Evolutionary conservation across 768 basidiomycete genomes (phyloP).

Genomic region (Mycena filopes): DNA sequence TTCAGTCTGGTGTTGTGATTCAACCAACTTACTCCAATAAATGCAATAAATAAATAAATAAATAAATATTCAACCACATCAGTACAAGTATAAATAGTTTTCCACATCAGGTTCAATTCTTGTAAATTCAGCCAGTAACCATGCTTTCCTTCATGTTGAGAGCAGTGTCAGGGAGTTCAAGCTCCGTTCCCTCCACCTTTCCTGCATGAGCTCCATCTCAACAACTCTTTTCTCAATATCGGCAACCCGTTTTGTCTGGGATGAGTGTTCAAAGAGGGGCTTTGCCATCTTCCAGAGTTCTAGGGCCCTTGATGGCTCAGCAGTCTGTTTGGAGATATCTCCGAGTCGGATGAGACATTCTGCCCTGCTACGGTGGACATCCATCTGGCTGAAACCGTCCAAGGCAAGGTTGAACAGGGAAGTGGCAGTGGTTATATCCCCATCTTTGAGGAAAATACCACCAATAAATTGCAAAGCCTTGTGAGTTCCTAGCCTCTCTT

Average conservation of each 20-base stretch:
- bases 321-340: not conserved
- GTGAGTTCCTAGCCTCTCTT: not conserved
- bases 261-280: not conserved
- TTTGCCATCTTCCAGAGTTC: not conserved
- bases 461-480: constrained; percentile 6
- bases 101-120: too few species aligned
- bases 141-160: too few species aligned
- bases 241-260: not conserved
- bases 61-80: too few species aligned
- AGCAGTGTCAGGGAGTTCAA: too few species aligned
- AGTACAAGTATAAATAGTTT: too few species aligned
- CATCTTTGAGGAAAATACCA: not conserved
- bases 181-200: too few species aligned
- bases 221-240: too few species aligned
- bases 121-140: too few species aligned
- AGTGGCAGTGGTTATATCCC: not conserved
- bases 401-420: not conserved
- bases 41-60: too few species aligned
- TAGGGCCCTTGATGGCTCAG: not conserved
- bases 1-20: too few species aligned
- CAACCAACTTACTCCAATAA: too few species aligned
- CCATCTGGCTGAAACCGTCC: not conserved
- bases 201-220: too few species aligned
- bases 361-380: not conserved
- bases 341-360: not conserved